A percentile compares a stretch with the other conserved stretches of the same genome.
phyloP scores from a whole-genome alignment of 2,329 filamentous ascomycete genomes.

The Juglanconis oblonga region DNA sequence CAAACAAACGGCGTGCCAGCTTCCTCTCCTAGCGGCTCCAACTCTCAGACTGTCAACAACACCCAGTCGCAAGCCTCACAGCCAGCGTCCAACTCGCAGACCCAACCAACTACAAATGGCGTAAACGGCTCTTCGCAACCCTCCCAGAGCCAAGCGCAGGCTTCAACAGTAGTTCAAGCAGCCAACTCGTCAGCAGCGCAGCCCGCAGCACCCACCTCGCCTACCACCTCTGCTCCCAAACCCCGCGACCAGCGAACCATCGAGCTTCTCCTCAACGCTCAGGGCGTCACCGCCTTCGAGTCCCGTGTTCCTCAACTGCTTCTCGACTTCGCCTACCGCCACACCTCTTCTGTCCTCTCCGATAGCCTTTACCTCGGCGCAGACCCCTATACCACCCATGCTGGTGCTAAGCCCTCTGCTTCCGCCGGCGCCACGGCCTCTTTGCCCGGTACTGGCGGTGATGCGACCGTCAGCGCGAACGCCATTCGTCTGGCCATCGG shows the following conservation, averaged over 20 bases:
- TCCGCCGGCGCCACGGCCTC: slow-evolving; percentile 46
- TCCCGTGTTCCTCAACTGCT: slow-evolving; percentile 78
- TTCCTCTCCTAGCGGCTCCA: slow-evolving; percentile 33
- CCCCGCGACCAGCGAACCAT: slow-evolving; percentile 78
- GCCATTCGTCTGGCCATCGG: slow-evolving; percentile 72
- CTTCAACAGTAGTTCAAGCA: slow-evolving; percentile 22
- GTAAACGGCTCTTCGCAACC: slow-evolving; percentile 13
- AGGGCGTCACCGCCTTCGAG: slow-evolving; percentile 78
- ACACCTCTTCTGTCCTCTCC: slow-evolving; percentile 68
- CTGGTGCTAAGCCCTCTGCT: slow-evolving; percentile 50
- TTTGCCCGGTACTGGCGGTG: slow-evolving; percentile 41
- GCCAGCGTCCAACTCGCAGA: slow-evolving; percentile 19
- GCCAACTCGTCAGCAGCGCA: slow-evolving; percentile 21
- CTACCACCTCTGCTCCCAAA: slow-evolving; percentile 46
- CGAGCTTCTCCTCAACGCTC: slow-evolving; percentile 74
- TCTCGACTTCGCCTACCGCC: slow-evolving; percentile 83
- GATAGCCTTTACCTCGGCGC: slow-evolving; percentile 68
- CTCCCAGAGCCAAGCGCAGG: slow-evolving; percentile 27
- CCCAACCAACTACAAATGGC: slow-evolving; percentile 28
- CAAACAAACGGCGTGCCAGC: slow-evolving; percentile 53
- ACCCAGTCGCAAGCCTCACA: slow-evolving; percentile 20
- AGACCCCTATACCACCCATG: slow-evolving; percentile 64
- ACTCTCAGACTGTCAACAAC: slow-evolving; percentile 21
- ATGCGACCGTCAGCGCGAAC: slow-evolving; percentile 60
- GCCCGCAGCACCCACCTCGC: slow-evolving; percentile 25